Conservation (phyloP, 768 basidiomycete species). For the Crassisporium funariophilum region DNA sequence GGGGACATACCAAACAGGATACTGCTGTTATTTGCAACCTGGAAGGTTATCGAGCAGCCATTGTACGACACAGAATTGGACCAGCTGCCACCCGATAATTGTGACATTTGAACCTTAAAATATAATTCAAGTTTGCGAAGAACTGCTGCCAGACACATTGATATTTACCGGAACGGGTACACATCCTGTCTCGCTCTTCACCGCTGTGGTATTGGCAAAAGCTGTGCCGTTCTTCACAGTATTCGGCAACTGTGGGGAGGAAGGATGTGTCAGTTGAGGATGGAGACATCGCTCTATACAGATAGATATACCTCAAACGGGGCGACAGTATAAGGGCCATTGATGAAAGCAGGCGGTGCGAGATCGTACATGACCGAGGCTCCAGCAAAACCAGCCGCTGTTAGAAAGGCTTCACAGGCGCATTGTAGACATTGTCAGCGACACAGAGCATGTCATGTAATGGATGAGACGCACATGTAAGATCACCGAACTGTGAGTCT, state of each 20-base stretch:
- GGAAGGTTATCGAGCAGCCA: slow-evolving; percentile 43
- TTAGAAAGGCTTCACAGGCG: slow-evolving; percentile 43
- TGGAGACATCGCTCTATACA: not conserved
- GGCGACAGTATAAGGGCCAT: slow-evolving; percentile 45
- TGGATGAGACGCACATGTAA: slow-evolving; percentile 40
- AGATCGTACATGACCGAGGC: slow-evolving; percentile 50
- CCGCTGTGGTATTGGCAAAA: slow-evolving; percentile 48
- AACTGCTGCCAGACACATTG: not conserved
- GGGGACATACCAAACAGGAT: slow-evolving; percentile 44
- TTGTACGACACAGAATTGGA: slow-evolving; percentile 41
- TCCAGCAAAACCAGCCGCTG: slow-evolving; percentile 57
- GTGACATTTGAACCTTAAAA: slow-evolving; percentile 39
- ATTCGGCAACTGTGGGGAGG: slow-evolving; percentile 35
- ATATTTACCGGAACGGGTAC: slow-evolving; percentile 35
- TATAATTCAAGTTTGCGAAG: not conserved
- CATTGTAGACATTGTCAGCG: not conserved
- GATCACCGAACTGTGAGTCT: slow-evolving; percentile 44
- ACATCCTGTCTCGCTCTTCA: slow-evolving; percentile 49
- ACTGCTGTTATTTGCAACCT: slow-evolving; percentile 38
- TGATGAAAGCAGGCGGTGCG: slow-evolving; percentile 47
- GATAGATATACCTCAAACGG: slow-evolving; percentile 42
- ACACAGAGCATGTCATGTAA: not conserved
- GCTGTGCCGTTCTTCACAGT: slow-evolving; percentile 47
- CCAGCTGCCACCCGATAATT: slow-evolving; percentile 37
- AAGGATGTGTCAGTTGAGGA: not conserved